Base-by-base conservation (phyloP, 371 early-diverging fungal genomes). In the Basidiobolus meristosporus region DNA sequence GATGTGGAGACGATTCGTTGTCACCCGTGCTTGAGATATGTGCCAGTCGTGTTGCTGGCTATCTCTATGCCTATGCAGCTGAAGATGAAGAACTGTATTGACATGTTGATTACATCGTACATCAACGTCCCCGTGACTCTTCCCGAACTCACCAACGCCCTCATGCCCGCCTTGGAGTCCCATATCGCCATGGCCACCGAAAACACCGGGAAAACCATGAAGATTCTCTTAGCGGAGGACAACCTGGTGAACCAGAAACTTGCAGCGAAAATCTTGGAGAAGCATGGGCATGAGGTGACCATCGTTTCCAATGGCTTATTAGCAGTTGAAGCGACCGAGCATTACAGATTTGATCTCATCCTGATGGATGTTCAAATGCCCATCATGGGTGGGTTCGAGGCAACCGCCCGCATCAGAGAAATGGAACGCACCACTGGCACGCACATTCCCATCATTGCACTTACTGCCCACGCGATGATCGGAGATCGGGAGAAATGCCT, bases 291-390 rank as follows among this genome's bases (percentile, higher is more conserved):
- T 55, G 67, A 65, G 41, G 73, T 72, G 16, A 63, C 63, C 28
- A 69, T 81, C 19, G 86, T 73, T 0, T 51, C 70, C 15, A 78
- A 85, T 44, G 86, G 86, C 26, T 62, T 71, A 49, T 41, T 70
- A 51, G 85, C 82, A 0, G 70, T 81, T 0, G 75, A 82, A 48
- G 60, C 59, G 5, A 74, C 75, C 19, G 53, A 67, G 42, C 53
- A 52, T 16, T 65, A 59, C n/a, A 52, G 41, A 1, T 82, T 61
- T 44, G 78, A 80, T 43, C 38, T 83, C 42, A 73, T 83, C 29
- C 57, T 83, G 41, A 83, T 82, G 84, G 84, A 83, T 49, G 70
- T 80, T 12, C 78, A 81, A 48, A 75, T 75, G 75, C 76, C 70
- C 11, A 56, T 73, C 29, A 76, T 82, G 77, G 80, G 77, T 38